phyloP scores from a whole-genome alignment of 2,329 filamentous ascomycete species.

The Trichoderma lentiforme region DNA sequence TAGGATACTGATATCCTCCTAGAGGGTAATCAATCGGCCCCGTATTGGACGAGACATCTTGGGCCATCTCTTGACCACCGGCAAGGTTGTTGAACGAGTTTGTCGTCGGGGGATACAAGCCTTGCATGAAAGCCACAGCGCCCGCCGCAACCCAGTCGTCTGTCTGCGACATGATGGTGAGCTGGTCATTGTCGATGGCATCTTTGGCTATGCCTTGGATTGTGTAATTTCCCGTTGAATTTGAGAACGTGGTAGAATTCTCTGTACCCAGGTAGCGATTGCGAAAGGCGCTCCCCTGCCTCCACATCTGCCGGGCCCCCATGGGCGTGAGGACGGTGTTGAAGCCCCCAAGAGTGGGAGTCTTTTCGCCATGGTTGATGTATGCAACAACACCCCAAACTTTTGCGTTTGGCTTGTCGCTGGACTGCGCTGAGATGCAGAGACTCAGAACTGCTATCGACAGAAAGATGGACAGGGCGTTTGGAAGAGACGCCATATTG shows the following conservation, averaged over 20 bases:
- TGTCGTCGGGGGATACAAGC: slow-evolving; percentile 71
- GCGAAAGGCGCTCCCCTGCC: slow-evolving; percentile 48
- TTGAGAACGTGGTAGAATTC: slow-evolving; percentile 26
- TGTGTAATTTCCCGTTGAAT: slow-evolving; percentile 29
- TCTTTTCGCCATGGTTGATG: slow-evolving; percentile 53
- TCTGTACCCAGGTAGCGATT: slow-evolving; percentile 44
- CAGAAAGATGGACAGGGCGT: neutral
- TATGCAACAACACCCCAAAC: slow-evolving; percentile 51
- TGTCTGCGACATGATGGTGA: slow-evolving; percentile 41
- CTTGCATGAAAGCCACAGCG: slow-evolving; percentile 76
- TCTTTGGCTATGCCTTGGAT: slow-evolving; percentile 43
- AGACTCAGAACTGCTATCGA: slow-evolving; percentile 22
- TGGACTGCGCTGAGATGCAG: slow-evolving; percentile 30
- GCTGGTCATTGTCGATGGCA: slow-evolving; percentile 48
- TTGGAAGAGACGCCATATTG: slow-evolving; percentile 6
- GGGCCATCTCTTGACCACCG: slow-evolving; percentile 41
- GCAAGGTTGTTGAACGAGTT: slow-evolving; percentile 28
- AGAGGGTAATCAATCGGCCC: slow-evolving; percentile 62
- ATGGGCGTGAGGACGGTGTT: slow-evolving; percentile 45
- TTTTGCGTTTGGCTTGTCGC: slow-evolving; percentile 32
- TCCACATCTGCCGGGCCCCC: slow-evolving; percentile 51
- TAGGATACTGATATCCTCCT: slow-evolving; percentile 77
- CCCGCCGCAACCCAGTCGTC: slow-evolving; percentile 58
- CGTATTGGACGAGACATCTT: slow-evolving; percentile 33
- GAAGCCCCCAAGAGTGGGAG: slow-evolving; percentile 36